These are phyloP conservation scores for Wickerhamia fluorescens DNA, from an alignment of 805 yeast species.

Conservation along the genomic window DNA sequence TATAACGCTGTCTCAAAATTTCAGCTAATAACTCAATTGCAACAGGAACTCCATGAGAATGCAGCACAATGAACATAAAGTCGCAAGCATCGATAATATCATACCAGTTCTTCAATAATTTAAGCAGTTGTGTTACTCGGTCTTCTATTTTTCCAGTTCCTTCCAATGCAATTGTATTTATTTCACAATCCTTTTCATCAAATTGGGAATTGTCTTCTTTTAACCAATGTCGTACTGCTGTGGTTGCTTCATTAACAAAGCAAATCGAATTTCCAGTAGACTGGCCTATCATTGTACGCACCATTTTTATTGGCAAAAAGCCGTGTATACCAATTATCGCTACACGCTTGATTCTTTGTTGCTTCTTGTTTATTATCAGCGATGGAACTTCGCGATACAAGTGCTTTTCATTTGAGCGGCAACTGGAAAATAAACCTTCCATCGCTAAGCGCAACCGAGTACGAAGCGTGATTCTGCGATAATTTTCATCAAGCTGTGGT, in stretches of 20 bases:
- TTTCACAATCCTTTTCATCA: slow-evolving; percentile 11
- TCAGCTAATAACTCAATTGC: slow-evolving; percentile 22
- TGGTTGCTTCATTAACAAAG: slow-evolving; percentile 22
- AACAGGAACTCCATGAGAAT: slow-evolving; percentile 28
- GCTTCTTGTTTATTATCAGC: slow-evolving; percentile 5
- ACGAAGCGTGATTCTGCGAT: slow-evolving; percentile 12
- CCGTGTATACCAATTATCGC: slow-evolving; percentile 33
- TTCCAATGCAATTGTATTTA: slow-evolving; percentile 33
- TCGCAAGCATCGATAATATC: slow-evolving; percentile 21
- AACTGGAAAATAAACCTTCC: too few relatives aligned
- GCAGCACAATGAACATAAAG: slow-evolving; percentile 25
- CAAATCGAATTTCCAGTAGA: slow-evolving; percentile 28
- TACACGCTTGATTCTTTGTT: slow-evolving; percentile 11
- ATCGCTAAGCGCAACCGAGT: slow-evolving; percentile 13
- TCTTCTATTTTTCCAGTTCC: slow-evolving; percentile 31
- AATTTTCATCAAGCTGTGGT: slow-evolving; percentile 12
- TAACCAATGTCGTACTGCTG: slow-evolving; percentile 24
- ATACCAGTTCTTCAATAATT: slow-evolving; percentile 28
- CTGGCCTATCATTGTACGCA: slow-evolving; percentile 28
- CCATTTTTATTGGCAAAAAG: slow-evolving; percentile 34
- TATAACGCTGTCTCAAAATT: slow-evolving; percentile 8
- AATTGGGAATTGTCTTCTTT: slow-evolving; percentile 5
- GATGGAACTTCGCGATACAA: slow-evolving; percentile 14
- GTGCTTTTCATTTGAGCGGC: slow-evolving; percentile 16
- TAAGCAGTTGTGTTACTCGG: slow-evolving; percentile 18